phyloP scores from a whole-genome alignment of 106 monocot species.

The Apostasia ramifera region DNA sequence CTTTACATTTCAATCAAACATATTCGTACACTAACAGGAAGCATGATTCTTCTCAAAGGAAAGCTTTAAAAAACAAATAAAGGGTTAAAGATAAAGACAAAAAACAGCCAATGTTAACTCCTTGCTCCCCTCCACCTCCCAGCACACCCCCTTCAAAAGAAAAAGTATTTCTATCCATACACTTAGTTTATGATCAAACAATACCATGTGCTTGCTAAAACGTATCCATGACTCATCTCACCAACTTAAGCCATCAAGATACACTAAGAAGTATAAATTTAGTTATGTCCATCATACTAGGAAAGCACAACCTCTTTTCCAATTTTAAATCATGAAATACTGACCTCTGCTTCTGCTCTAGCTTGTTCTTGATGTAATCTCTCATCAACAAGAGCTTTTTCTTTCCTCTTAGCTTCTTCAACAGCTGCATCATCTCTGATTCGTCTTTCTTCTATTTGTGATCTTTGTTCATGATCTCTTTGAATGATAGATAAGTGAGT shows the following conservation, averaged over 20 bases:
- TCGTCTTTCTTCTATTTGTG: slow-evolving; percentile 70
- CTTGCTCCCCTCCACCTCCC: too few relatives aligned
- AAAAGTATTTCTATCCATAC: too few relatives aligned
- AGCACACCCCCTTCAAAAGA: too few relatives aligned
- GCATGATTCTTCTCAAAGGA: too few relatives aligned
- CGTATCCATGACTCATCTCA: too few relatives aligned
- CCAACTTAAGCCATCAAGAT: neutral
- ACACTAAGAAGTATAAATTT: neutral
- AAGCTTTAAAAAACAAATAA: too few relatives aligned
- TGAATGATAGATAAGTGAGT: slow-evolving; percentile 69
- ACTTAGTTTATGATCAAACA: too few relatives aligned
- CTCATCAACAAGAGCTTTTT: slow-evolving; percentile 67
- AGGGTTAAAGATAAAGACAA: too few relatives aligned
- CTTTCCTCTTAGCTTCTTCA: slow-evolving; percentile 73
- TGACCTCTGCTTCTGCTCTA: slow-evolving; percentile 70
- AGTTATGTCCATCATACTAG: neutral
- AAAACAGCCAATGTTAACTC: too few relatives aligned
- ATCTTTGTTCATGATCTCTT: slow-evolving; percentile 86
- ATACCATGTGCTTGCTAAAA: too few relatives aligned
- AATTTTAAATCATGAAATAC: slow-evolving; percentile 13
- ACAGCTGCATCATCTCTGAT: slow-evolving; percentile 86
- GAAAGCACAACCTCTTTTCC: neutral
- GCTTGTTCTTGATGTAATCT: slow-evolving; percentile 57
- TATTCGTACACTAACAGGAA: too few relatives aligned
- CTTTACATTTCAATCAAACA: too few relatives aligned